Percentiles rank a stretch among this genome's conserved stretches.
Conservation (phyloP, 768 basidiomycete species). For the Dioszegia aurantiaca region DNA sequence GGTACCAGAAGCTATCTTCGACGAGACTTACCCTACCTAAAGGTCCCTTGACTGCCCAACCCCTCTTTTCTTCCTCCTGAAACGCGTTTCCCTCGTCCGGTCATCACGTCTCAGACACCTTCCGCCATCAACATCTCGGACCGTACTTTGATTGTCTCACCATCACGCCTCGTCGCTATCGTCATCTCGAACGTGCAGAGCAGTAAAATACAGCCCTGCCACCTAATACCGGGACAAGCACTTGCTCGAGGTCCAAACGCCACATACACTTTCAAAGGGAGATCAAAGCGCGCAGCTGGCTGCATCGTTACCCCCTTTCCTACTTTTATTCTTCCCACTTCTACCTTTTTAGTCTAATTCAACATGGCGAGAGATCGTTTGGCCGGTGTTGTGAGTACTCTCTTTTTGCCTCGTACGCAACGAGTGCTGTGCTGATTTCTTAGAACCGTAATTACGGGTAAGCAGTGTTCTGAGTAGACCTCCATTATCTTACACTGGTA, state of each 20-base stretch:
- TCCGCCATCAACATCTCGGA: neutral
- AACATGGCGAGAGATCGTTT: constrained; percentile 85
- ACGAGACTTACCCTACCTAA: too few species aligned
- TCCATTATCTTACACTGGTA: too few species aligned
- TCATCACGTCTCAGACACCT: neutral
- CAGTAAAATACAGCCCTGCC: neutral
- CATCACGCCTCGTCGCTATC: neutral
- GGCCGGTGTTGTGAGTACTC: constrained; percentile 53
- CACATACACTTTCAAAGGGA: too few species aligned
- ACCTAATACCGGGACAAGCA: too few species aligned
- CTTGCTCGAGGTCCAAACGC: too few species aligned
- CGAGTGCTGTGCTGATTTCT: constrained; percentile 1
- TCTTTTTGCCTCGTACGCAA: neutral
- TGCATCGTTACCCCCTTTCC: neutral
- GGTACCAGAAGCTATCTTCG: too few species aligned
- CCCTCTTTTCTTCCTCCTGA: neutral
- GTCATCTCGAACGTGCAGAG: neutral
- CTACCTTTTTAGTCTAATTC: neutral
- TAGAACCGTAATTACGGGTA: constrained; percentile 44
- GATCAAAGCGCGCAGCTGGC: constrained; percentile 12
- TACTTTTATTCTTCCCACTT: neutral
- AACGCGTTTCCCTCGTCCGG: neutral
- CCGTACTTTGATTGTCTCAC: neutral
- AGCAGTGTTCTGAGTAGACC: neutral
- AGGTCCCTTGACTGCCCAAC: neutral